A percentile compares a stretch with the other conserved stretches of the same genome.
Evolutionary conservation across 2,329 filamentous ascomycete species (phyloP).

Genomic region (Stromatinia cepivora): DNA sequence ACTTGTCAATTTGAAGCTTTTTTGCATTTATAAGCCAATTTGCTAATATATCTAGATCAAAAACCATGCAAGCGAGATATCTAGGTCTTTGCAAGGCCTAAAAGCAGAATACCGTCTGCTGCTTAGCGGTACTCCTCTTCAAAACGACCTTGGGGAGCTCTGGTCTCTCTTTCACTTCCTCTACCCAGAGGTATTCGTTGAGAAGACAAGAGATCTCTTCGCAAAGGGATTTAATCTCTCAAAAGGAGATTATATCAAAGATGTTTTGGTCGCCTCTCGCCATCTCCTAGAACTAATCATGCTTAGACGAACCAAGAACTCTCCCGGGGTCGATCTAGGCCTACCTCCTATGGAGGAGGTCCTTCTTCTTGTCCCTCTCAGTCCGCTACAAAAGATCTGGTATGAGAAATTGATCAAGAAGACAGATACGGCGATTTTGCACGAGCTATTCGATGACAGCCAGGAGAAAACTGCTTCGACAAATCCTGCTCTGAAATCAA

Average conservation of each 20-base stretch:
- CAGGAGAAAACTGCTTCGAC: constrained; percentile 46
- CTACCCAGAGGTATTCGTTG: constrained; percentile 57
- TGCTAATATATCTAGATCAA: constrained; percentile 36
- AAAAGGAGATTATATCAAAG: constrained; percentile 53
- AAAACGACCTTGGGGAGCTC: constrained; percentile 58
- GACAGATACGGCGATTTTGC: constrained; percentile 51
- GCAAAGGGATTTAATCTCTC: constrained; percentile 57
- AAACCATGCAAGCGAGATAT: constrained; percentile 45
- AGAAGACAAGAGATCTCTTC: constrained; percentile 52
- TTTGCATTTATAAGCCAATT: not conserved
- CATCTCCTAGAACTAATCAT: constrained; percentile 57
- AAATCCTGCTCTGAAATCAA: constrained; percentile 39
- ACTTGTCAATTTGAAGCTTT: not conserved
- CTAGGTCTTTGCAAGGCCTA: constrained; percentile 40
- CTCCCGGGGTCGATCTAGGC: constrained; percentile 53
- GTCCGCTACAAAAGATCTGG: constrained; percentile 58
- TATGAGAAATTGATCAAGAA: constrained; percentile 58
- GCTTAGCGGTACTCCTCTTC: constrained; percentile 52
- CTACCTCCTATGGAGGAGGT: constrained; percentile 59
- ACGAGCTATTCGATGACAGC: constrained; percentile 52
- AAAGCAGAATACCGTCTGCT: constrained; percentile 42
- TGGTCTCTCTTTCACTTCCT: constrained; percentile 60
- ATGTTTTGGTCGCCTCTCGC: constrained; percentile 54
- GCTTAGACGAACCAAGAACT: constrained; percentile 59
- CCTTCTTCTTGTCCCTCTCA: constrained; percentile 57